Evolutionary conservation across 2,329 filamentous ascomycete genomes (phyloP).

Genomic region (Ophiostoma montium): DNA sequence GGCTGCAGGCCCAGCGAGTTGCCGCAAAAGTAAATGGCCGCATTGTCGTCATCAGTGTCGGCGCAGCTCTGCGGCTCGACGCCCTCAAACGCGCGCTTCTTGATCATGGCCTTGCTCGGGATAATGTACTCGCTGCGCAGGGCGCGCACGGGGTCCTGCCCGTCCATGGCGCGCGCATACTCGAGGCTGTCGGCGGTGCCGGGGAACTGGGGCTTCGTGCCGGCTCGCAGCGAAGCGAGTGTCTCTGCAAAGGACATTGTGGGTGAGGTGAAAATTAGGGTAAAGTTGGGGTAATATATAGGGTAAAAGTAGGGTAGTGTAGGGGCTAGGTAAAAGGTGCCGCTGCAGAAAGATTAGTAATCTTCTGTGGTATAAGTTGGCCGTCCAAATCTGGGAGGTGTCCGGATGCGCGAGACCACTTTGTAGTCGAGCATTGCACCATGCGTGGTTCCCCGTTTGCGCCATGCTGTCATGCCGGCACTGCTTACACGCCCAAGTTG

Average conservation of each 20-base stretch:
- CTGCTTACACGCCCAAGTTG: slow-evolving; percentile 1
- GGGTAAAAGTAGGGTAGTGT: not conserved
- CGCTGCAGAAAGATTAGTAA: not conserved
- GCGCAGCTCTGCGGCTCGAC: slow-evolving; percentile 11
- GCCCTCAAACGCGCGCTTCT: slow-evolving; percentile 18
- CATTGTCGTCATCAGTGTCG: slow-evolving; percentile 29
- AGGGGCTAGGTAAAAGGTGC: not conserved
- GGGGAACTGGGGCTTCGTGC: slow-evolving; percentile 31
- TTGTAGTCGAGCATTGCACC: slow-evolving; percentile 3
- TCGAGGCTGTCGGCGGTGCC: slow-evolving; percentile 30
- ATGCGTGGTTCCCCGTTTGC: not conserved
- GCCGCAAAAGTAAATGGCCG: slow-evolving; percentile 69
- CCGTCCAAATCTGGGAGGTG: not conserved
- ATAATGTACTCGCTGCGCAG: slow-evolving; percentile 63
- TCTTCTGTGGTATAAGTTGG: too few species aligned
- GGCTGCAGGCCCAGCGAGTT: slow-evolving; percentile 84
- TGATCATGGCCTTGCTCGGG: slow-evolving; percentile 46
- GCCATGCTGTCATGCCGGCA: not conserved
- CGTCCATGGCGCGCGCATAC: slow-evolving; percentile 41
- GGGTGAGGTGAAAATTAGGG: not conserved
- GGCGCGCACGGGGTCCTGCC: slow-evolving; percentile 41
- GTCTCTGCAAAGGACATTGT: slow-evolving; percentile 26
- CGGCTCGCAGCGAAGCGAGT: slow-evolving; percentile 27
- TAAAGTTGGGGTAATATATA: not conserved
- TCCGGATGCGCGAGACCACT: slow-evolving; percentile 8